phyloP scores from a whole-genome alignment of 1,284 basidiomycete species.

The Phaffia rhodozyma region DNA sequence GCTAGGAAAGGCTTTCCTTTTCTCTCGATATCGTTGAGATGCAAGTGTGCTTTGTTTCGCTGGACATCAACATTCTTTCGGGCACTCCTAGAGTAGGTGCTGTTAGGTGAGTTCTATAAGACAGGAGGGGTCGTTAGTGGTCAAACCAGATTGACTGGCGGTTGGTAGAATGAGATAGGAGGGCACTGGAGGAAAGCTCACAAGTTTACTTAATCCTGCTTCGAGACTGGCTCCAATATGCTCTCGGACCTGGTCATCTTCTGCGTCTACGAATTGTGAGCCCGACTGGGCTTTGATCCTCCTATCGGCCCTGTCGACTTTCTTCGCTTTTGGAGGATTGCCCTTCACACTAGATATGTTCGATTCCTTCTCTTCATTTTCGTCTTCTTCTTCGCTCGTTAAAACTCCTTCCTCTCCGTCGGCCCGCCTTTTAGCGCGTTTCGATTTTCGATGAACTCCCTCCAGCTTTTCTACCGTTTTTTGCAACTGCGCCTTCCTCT shows the following conservation, averaged over 20 bases:
- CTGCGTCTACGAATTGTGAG: constrained; percentile 83
- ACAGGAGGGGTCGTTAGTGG: not conserved
- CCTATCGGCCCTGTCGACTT: constrained; percentile 6
- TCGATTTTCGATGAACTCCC: constrained; percentile 39
- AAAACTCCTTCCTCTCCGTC: constrained; percentile 37
- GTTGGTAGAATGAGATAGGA: not conserved
- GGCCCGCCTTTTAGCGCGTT: constrained; percentile 25
- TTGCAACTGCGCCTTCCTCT: constrained; percentile 68
- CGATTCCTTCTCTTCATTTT: constrained; percentile 2
- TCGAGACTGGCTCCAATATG: constrained; percentile 72
- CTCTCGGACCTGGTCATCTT: constrained; percentile 69
- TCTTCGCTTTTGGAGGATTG: constrained; percentile 13
- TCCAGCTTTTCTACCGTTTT: constrained; percentile 79
- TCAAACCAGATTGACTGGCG: not conserved
- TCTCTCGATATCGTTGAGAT: constrained; percentile 5
- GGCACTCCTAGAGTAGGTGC: not conserved
- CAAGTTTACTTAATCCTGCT: constrained; percentile 48
- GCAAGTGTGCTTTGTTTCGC: not conserved
- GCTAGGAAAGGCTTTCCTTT: constrained; percentile 26
- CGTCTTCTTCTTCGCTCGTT: not conserved
- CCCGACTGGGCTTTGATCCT: constrained; percentile 36
- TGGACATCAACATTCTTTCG: constrained; percentile 1
- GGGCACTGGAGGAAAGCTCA: constrained; percentile 19
- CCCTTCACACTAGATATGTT: not conserved
- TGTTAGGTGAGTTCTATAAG: constrained; percentile 6